These are phyloP conservation scores for Chaetoceros muelleri DNA, from an alignment of 108 stramenopile species.

Conservation along the genomic window DNA sequence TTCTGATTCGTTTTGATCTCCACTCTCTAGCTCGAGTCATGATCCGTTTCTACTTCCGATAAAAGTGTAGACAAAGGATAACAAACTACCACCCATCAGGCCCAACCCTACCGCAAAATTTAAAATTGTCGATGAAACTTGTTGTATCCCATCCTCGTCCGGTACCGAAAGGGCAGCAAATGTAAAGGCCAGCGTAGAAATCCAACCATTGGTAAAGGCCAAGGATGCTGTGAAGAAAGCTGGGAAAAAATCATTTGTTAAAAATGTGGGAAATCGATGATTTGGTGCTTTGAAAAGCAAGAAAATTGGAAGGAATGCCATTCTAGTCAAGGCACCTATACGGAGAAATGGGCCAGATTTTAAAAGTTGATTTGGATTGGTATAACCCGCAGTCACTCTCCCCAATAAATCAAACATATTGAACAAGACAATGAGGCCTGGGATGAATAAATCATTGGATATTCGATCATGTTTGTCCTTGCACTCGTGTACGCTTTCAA, in stretches of 20 bases:
- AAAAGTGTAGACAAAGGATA: constrained; percentile 11
- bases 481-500: constrained; percentile 28
- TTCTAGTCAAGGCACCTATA: constrained; percentile 9
- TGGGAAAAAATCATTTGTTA: constrained; percentile 33
- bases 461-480: constrained; percentile 14
- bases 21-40: no score
- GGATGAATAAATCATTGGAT: constrained; percentile 39
- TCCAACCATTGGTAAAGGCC: constrained; percentile 32
- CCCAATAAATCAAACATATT: constrained; percentile 41
- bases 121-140: constrained; percentile 29
- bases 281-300: constrained; percentile 16
- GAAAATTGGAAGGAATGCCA: constrained; percentile 22
- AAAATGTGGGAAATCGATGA: neutral
- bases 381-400: constrained; percentile 8
- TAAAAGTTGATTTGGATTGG: constrained; percentile 7
- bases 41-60: neutral
- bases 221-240: constrained; percentile 20
- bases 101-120: constrained; percentile 34
- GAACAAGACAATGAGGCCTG: constrained; percentile 40
- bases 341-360: constrained; percentile 19
- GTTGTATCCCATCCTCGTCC: constrained; percentile 11
- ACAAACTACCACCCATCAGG: constrained; percentile 27
- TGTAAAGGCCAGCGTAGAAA: constrained; percentile 26
- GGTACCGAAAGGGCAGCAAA: constrained; percentile 18
- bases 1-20: no score